Evolutionary conservation across 176 grass and related monocot species (phyloP).

Genomic region (Carex kokanica): DNA sequence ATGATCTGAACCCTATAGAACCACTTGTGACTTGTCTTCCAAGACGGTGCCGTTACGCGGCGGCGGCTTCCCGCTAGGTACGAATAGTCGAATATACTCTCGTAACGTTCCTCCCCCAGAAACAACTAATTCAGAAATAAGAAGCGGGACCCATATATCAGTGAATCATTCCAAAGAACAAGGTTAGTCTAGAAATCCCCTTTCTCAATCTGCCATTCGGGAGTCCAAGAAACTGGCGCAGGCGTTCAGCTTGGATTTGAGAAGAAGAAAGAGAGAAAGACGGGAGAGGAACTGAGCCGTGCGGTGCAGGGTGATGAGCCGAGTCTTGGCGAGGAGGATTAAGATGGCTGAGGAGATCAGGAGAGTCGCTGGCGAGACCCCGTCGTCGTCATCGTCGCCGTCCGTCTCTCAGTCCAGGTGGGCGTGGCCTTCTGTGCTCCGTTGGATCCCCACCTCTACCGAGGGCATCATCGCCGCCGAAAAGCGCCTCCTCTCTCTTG

Average conservation of each 20-base stretch:
- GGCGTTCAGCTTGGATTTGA: background rate
- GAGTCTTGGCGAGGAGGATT: conserved; percentile 13
- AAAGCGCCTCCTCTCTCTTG: conserved; percentile 76
- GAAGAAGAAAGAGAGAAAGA: background rate
- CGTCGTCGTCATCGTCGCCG: conserved; percentile 1
- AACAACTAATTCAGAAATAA: background rate
- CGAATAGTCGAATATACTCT: background rate
- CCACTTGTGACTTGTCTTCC: background rate
- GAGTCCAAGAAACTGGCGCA: background rate
- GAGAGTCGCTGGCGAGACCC: conserved; percentile 26
- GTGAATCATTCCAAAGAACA: background rate
- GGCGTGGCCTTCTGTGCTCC: conserved; percentile 60
- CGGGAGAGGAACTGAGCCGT: conserved; percentile 33
- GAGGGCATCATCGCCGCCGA: conserved; percentile 88
- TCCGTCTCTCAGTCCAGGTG: conserved; percentile 42
- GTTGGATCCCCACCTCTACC: conserved; percentile 97
- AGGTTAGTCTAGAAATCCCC: background rate
- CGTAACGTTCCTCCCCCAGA: background rate
- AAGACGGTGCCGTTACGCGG: background rate
- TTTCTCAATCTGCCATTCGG: background rate
- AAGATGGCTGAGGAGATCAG: conserved; percentile 43
- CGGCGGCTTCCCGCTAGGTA: background rate
- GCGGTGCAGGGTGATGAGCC: conserved; percentile 36
- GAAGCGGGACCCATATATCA: background rate
- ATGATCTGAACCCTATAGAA: background rate